phyloP scores from a whole-genome alignment of 495 filamentous ascomycete genomes.

The Corynascus novoguineensis region DNA sequence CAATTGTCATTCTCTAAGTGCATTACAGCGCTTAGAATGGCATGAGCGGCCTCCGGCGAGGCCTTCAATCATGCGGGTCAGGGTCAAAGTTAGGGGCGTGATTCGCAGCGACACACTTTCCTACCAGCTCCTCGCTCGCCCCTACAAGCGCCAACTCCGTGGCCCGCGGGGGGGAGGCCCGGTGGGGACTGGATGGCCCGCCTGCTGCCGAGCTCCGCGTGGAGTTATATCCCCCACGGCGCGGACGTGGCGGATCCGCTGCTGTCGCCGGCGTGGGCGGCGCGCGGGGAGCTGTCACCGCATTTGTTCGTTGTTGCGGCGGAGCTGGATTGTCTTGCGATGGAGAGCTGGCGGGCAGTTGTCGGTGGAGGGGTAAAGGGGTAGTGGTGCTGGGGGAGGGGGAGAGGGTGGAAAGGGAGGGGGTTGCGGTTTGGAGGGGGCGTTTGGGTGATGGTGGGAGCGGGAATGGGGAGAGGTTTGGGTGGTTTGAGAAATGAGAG shows the following conservation, averaged over 20 bases:
- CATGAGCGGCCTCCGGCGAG: too few species aligned
- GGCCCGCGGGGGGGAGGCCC: slow-evolving; percentile 25
- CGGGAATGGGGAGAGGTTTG: slow-evolving; percentile 25
- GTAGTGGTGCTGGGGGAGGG: slow-evolving; percentile 21
- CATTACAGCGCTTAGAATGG: too few species aligned
- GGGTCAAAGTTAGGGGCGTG: too few species aligned
- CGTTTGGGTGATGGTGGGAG: slow-evolving; percentile 23
- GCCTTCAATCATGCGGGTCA: too few species aligned
- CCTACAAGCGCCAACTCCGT: slow-evolving; percentile 29
- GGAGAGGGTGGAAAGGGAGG: slow-evolving; percentile 25
- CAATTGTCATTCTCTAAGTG: too few species aligned
- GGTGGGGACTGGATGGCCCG: slow-evolving; percentile 26
- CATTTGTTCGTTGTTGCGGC: slow-evolving; percentile 46
- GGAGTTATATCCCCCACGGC: slow-evolving; percentile 27
- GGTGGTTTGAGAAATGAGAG: slow-evolving; percentile 26
- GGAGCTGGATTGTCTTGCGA: slow-evolving; percentile 44
- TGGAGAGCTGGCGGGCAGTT: slow-evolving; percentile 36
- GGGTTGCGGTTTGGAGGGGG: slow-evolving; percentile 19
- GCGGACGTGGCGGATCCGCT: slow-evolving; percentile 25
- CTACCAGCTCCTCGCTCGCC: slow-evolving; percentile 26
- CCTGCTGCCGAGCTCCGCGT: slow-evolving; percentile 13
- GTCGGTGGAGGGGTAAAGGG: slow-evolving; percentile 21
- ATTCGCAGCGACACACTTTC: too few species aligned
- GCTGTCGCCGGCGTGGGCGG: slow-evolving; percentile 30
- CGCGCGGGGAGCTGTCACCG: slow-evolving; percentile 28